Conservation (phyloP, 495 filamentous ascomycete genomes). For the Pseudoneurospora amorphoporcata region DNA sequence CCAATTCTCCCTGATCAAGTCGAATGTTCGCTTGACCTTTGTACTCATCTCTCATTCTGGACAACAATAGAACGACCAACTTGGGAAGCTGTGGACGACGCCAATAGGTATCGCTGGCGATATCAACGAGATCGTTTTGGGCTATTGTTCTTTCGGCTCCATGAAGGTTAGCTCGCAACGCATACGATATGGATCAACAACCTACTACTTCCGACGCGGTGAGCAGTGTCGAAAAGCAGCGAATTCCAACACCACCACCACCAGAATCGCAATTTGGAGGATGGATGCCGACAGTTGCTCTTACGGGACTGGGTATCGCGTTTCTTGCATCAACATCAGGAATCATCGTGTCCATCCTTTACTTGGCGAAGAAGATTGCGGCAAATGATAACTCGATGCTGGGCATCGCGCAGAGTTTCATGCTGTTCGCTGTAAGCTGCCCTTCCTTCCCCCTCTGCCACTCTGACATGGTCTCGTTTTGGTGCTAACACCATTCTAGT, state of each 20-base stretch:
- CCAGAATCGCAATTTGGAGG: neutral
- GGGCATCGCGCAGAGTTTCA: slow-evolving; percentile 9
- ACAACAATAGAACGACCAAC: neutral
- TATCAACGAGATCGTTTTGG: neutral
- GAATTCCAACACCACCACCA: neutral
- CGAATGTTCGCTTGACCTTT: neutral
- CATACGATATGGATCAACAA: neutral
- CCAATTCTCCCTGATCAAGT: neutral
- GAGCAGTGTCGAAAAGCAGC: neutral
- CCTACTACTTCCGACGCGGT: neutral
- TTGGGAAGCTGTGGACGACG: neutral
- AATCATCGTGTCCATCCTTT: neutral
- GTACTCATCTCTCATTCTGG: neutral
- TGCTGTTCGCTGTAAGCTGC: slow-evolving; percentile 9
- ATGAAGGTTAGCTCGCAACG: neutral
- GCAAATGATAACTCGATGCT: neutral
- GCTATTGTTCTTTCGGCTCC: neutral
- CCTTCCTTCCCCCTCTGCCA: neutral
- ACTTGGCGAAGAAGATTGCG: neutral
- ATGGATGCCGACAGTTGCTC: neutral
- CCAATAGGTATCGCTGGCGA: neutral
- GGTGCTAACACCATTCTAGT: neutral
- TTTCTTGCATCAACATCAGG: neutral
- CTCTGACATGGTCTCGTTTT: neutral
- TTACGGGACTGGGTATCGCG: neutral